phyloP scores from a whole-genome alignment of 306 rosid genomes.

The Geum urbanum region DNA sequence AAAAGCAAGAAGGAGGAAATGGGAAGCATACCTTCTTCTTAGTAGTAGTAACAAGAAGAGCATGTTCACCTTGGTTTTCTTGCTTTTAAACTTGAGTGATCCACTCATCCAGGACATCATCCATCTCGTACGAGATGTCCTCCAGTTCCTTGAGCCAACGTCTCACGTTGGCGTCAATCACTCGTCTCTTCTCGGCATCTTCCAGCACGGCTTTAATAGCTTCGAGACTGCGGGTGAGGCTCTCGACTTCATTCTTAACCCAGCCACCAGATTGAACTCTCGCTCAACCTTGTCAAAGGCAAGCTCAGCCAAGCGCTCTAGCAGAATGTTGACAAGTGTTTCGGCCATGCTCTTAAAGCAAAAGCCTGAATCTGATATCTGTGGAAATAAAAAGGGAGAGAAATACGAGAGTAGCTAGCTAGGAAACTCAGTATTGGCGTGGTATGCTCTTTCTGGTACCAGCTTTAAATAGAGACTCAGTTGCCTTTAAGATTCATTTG shows the following conservation, averaged over 20 bases:
- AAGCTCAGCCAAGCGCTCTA: neutral
- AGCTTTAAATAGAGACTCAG: too few species aligned
- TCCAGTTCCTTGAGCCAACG: neutral
- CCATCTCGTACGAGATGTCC: neutral
- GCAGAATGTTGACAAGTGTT: neutral
- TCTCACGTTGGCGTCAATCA: neutral
- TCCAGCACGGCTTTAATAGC: neutral
- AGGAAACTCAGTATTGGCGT: too few species aligned
- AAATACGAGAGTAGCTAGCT: too few species aligned
- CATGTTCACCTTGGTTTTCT: too few species aligned
- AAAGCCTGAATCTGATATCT: too few species aligned
- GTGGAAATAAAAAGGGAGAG: too few species aligned
- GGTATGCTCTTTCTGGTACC: too few species aligned
- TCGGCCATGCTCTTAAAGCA: too few species aligned
- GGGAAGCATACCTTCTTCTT: too few species aligned
- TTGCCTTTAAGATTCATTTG: too few species aligned
- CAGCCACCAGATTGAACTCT: neutral
- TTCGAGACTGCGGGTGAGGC: neutral
- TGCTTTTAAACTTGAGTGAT: neutral
- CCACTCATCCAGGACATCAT: slow-evolving; percentile 7
- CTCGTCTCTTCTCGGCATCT: slow-evolving; percentile 5
- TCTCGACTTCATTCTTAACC: neutral
- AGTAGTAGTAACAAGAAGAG: too few species aligned
- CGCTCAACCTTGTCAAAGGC: neutral
- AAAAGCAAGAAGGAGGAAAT: neutral